Conservation (phyloP, 1,284 basidiomycete genomes). For the Megacollybia platyphylla region DNA sequence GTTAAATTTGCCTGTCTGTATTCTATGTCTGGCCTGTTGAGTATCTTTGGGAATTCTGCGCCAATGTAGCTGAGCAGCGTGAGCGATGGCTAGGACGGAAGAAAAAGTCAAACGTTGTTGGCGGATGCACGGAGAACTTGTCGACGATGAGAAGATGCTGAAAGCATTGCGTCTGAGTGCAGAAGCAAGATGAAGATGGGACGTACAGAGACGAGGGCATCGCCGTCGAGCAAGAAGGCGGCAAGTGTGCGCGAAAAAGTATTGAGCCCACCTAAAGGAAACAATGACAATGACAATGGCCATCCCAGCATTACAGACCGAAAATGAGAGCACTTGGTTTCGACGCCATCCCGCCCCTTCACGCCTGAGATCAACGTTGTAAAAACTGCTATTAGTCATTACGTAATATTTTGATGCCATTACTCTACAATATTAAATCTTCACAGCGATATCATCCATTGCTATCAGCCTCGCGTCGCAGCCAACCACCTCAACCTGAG, state of each 20-base stretch:
- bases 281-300: neutral
- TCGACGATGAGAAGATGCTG: slow-evolving; percentile 74
- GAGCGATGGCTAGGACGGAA: slow-evolving; percentile 4
- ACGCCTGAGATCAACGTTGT: neutral
- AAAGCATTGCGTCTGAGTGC: neutral
- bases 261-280: slow-evolving; percentile 55
- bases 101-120: slow-evolving; percentile 60
- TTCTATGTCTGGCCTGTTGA: slow-evolving; percentile 58
- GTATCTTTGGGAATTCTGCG: slow-evolving; percentile 56
- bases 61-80: slow-evolving; percentile 58
- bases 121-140: slow-evolving; percentile 72
- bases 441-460: too few species aligned
- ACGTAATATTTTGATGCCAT: too few species aligned
- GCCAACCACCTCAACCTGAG: too few species aligned
- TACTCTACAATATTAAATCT: too few species aligned
- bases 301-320: slow-evolving; percentile 36
- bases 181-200: too few species aligned
- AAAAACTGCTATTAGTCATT: neutral
- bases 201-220: slow-evolving; percentile 63
- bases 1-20: slow-evolving; percentile 79
- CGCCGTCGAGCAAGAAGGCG: slow-evolving; percentile 46
- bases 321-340: slow-evolving; percentile 74
- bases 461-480: too few species aligned
- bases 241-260: slow-evolving; percentile 62
- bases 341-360: slow-evolving; percentile 5